These are phyloP conservation scores for Populus euphratica DNA, from an alignment of 345 rosid genomes.

Conservation along the genomic window DNA sequence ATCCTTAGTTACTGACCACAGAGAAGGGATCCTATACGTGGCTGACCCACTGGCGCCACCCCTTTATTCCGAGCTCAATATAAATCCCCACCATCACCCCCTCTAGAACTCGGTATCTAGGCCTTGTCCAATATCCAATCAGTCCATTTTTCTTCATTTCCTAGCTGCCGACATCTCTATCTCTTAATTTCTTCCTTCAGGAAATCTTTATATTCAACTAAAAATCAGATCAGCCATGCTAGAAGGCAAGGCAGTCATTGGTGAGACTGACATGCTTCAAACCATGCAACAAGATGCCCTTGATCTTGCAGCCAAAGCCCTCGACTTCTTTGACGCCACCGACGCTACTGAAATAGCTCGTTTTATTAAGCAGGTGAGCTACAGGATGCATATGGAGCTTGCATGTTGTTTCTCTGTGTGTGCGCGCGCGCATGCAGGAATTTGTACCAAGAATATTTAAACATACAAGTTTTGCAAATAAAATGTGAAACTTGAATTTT, in stretches of 20 bases:
- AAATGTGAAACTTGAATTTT: not conserved
- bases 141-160: not conserved
- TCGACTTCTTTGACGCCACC: conserved; percentile 69
- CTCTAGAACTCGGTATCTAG: conserved; percentile 2
- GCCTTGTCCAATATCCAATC: not conserved
- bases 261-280: conserved; percentile 79
- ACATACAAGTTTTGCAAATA: no score
- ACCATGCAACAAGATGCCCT: conserved; percentile 75
- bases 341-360: conserved; percentile 67
- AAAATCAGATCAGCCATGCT: conserved; percentile 39
- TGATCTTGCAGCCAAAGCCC: conserved; percentile 66
- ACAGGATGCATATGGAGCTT: not conserved
- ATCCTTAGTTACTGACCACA: conserved; percentile 8
- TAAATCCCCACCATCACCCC: not conserved
- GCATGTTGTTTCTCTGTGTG: not conserved
- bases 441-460: no score
- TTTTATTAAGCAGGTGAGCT: conserved; percentile 65
- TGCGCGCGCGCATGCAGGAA: no score
- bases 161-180: not conserved
- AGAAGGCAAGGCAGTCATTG: conserved; percentile 80
- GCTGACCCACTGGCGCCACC: conserved; percentile 20
- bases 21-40: conserved; percentile 6
- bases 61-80: not conserved
- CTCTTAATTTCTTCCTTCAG: not conserved
- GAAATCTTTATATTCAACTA: not conserved